Conservation (phyloP, 177 flowering plant species). For the Tripterygium wilfordii region DNA sequence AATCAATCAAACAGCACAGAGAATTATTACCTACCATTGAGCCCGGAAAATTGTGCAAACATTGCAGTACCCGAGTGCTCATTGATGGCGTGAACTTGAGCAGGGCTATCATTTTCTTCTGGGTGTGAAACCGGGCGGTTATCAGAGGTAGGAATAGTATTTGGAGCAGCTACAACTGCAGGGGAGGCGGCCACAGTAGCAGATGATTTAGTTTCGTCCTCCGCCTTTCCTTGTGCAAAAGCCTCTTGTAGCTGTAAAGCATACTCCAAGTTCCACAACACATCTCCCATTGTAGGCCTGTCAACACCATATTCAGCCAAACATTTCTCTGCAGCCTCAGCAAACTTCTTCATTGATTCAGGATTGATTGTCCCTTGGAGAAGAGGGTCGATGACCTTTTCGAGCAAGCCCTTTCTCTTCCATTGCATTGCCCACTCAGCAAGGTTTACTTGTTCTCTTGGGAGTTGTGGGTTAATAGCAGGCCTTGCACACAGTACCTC, state of each 20-base stretch:
- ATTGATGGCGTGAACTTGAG: slow-evolving; percentile 22
- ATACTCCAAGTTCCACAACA: slow-evolving; percentile 57
- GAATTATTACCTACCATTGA: slow-evolving; percentile 39
- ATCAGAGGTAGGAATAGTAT: slow-evolving; percentile 1
- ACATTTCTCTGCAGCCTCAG: slow-evolving; percentile 64
- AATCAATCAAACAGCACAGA: no score
- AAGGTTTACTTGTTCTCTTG: slow-evolving; percentile 56
- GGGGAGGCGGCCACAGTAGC: slow-evolving; percentile 1
- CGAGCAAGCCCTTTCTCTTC: slow-evolving; percentile 48
- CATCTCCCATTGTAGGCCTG: slow-evolving; percentile 64
- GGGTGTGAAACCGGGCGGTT: slow-evolving; percentile 8
- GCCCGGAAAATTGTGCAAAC: slow-evolving; percentile 28
- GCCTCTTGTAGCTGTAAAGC: slow-evolving; percentile 60
- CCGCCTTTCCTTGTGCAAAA: slow-evolving; percentile 34
- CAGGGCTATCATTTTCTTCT: slow-evolving; percentile 15
- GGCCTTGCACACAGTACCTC: slow-evolving; percentile 55
- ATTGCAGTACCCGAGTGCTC: slow-evolving; percentile 38
- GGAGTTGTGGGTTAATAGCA: slow-evolving; percentile 44
- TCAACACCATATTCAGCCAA: slow-evolving; percentile 52
- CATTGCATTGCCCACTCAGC: slow-evolving; percentile 68
- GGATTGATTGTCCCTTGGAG: slow-evolving; percentile 40
- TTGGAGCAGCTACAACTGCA: slow-evolving; percentile 5
- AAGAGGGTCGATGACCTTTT: slow-evolving; percentile 48
- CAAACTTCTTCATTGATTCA: slow-evolving; percentile 60
- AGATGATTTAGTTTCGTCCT: slow-evolving; percentile 15